These are phyloP conservation scores for Sordaria brevicollis DNA, from an alignment of 495 filamentous ascomycete species.

Conservation along the genomic window DNA sequence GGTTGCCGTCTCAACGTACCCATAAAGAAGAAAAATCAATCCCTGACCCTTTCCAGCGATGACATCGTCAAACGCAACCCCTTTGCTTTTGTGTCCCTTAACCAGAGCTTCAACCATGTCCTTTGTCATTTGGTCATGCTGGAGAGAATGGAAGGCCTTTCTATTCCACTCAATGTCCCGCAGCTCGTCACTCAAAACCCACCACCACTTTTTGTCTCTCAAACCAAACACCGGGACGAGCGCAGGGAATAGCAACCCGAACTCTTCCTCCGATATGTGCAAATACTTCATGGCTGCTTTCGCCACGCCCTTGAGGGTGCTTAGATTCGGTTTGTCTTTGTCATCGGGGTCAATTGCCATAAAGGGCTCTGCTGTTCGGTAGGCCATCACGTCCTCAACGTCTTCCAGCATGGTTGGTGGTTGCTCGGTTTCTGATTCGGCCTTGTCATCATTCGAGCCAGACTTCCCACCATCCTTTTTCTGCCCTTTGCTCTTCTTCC, in stretches of 20 bases:
- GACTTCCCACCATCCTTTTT: too few species aligned
- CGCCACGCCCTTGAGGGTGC: too few species aligned
- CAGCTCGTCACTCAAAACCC: not conserved
- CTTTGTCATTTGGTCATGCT: constrained; percentile 20
- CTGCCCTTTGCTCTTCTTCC: too few species aligned
- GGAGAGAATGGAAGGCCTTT: constrained; percentile 17
- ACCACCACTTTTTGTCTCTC: not conserved
- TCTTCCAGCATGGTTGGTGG: too few species aligned
- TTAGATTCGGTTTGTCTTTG: too few species aligned
- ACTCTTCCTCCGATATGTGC: not conserved
- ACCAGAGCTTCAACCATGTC: constrained; percentile 23
- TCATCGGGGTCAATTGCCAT: too few species aligned
- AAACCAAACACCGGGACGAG: not conserved
- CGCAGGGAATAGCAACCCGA: not conserved
- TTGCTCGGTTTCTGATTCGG: too few species aligned
- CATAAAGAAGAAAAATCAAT: constrained; percentile 35
- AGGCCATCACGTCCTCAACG: too few species aligned
- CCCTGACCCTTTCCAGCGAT: constrained; percentile 45
- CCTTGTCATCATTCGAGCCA: too few species aligned
- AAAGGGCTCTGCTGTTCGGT: too few species aligned
- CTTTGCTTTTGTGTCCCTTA: constrained; percentile 22
- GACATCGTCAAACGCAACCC: constrained; percentile 59
- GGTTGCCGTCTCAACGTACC: too few species aligned
- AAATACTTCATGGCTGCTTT: too few species aligned
- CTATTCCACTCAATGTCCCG: constrained; percentile 21